phyloP scores from a whole-genome alignment of 305 asterid genomes.

The Striga hermonthica region DNA sequence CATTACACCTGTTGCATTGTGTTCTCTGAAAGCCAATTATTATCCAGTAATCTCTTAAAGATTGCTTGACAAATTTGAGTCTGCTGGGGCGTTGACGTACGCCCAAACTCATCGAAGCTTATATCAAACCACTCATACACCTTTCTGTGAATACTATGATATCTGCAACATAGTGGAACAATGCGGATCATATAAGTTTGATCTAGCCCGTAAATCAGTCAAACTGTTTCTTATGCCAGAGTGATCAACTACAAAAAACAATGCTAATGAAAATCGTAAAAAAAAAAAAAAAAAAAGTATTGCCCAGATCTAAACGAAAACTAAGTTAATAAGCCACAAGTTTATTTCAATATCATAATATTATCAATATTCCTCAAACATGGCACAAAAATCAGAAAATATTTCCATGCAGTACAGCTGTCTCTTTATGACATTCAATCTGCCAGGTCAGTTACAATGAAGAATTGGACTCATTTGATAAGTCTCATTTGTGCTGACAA shows the following conservation, averaged over 20 bases:
- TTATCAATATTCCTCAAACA: conserved; percentile 8
- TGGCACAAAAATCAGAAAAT: neutral
- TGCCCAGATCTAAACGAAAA: conserved; percentile 7
- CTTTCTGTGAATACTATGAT: conserved; percentile 74
- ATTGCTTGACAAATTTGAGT: conserved; percentile 88
- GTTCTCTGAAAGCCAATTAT: conserved; percentile 79
- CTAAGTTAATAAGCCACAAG: conserved; percentile 19
- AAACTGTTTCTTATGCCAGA: neutral
- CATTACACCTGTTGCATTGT: conserved; percentile 73
- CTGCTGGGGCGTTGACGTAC: conserved; percentile 91
- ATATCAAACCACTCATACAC: conserved; percentile 86
- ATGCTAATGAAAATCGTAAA: conserved; percentile 5
- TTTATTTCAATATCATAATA: neutral
- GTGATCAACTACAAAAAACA: neutral
- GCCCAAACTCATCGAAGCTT: conserved; percentile 90
- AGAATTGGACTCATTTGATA: no score
- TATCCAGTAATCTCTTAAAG: conserved; percentile 69
- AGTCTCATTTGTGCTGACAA: no score
- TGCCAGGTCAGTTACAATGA: neutral
- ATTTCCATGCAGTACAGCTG: conserved; percentile 8
- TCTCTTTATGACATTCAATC: neutral
- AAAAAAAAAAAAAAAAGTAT: neutral
- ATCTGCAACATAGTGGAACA: conserved; percentile 44
- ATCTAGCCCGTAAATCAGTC: neutral
- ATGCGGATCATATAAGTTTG: conserved; percentile 12